Base-by-base conservation (phyloP, 1,284 basidiomycete genomes). In the Somion occarium region DNA sequence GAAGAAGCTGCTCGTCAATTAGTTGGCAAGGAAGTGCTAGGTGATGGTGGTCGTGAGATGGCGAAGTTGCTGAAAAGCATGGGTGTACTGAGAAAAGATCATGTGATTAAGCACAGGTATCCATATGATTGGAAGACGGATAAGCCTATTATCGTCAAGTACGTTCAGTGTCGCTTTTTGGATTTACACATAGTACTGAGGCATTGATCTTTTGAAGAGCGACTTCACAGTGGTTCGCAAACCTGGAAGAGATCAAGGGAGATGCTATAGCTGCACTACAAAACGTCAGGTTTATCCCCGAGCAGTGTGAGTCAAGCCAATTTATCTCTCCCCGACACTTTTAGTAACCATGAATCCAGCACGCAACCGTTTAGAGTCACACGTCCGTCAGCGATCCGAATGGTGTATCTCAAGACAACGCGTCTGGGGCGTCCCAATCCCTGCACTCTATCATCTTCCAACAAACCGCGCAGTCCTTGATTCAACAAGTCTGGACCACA, bases 321-420 rank as follows among this genome's bases (percentile, higher is more conserved):
- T 27, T 30, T 25, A 23, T 11, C 27, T 19, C 38, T 43, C 9
- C 48, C 52, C 53, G 44, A 44, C 37, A 37, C 18, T n/a, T 5
- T 15, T 24, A 53, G 38, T 22, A 41, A 12, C n/a, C 18, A 25
- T 37, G 4, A 27, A 23, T 46, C 2, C 42, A 94, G 93, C 92
- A 4, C 84, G 86, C 23, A 88, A 86, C 49, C 85, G 95, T 2
- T 80, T 99, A 3, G 85, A 91, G 57, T 76, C 93, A 0, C 97
- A 94, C 66, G 76, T 98, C 27, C 76, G 76, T 2, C 88, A 87
- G 0, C 90, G 97, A 3, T 93, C 93, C 0, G 97, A 99, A 71
- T 99, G 97, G 97, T 99, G 97, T 65, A 98, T 99, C 53, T 99
- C 96, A 26, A 87, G 97, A 2, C 97, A 99, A 66, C 88, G 97